phyloP scores from a whole-genome alignment of 176 grass and related monocot genomes.

The Stipa capillata region DNA sequence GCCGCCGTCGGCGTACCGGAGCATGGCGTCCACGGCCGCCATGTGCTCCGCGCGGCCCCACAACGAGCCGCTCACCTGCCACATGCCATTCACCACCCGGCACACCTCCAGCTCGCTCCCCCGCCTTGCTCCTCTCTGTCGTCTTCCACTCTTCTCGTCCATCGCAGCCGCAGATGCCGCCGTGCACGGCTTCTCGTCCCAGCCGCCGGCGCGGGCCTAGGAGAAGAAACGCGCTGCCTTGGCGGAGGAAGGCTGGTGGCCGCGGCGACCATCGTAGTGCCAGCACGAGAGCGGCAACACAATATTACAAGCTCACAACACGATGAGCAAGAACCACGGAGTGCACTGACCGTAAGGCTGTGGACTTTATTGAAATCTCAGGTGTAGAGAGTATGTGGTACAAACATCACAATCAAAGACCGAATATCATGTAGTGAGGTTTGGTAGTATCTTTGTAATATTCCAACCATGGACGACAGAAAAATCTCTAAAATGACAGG shows the following conservation, averaged over 20 bases:
- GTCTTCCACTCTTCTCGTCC: constrained; percentile 17
- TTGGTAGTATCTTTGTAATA: not conserved
- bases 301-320: not conserved
- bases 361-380: constrained; percentile 21
- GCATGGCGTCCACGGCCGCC: constrained; percentile 57
- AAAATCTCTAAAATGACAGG: not conserved
- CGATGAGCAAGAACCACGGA: not conserved
- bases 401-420: constrained; percentile 12
- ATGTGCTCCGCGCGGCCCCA: constrained; percentile 38
- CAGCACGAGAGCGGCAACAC: not conserved
- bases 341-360: not conserved
- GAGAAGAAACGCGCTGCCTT: not conserved
- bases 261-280: not conserved
- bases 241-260: not conserved
- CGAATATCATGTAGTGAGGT: not conserved
- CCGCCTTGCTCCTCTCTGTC: constrained; percentile 27
- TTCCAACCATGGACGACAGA: not conserved
- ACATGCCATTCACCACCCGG: constrained; percentile 60
- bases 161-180: not conserved
- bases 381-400: not conserved
- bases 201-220: not conserved
- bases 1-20: constrained; percentile 49
- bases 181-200: not conserved
- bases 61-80: constrained; percentile 44
- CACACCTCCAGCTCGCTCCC: constrained; percentile 49